These are phyloP conservation scores for Globisporangium paddicum DNA, from an alignment of 352 stramenopile genomes.

Conservation along the genomic window DNA sequence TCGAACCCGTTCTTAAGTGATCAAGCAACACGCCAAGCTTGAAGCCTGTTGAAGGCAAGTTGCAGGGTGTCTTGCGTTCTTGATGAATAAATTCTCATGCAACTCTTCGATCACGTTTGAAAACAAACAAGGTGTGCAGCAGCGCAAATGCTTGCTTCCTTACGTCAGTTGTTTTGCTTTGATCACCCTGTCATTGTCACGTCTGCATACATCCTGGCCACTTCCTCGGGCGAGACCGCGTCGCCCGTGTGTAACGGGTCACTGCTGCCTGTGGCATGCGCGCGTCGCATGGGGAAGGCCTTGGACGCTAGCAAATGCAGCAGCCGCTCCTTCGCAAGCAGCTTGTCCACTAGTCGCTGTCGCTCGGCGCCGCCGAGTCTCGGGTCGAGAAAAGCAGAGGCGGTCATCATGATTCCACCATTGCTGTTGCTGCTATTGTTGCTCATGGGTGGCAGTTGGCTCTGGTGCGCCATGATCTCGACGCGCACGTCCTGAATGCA, in stretches of 20 bases:
- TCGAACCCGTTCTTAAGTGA: neutral
- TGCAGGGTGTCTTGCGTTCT: neutral
- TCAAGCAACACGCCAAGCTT: neutral
- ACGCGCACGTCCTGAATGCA: slow-evolving; percentile 80
- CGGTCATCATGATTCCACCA: neutral
- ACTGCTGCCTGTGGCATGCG: slow-evolving; percentile 18
- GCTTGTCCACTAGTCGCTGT: slow-evolving; percentile 68
- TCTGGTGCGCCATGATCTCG: slow-evolving; percentile 37
- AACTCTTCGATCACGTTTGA: too few relatives aligned
- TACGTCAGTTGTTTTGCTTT: too few relatives aligned
- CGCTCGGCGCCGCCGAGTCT: slow-evolving; percentile 35
- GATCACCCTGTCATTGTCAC: slow-evolving; percentile 18
- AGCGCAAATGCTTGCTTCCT: neutral
- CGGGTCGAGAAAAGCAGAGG: slow-evolving; percentile 9
- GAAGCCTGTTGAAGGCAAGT: neutral
- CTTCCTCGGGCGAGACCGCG: slow-evolving; percentile 38
- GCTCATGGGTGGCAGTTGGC: slow-evolving; percentile 18
- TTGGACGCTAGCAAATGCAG: slow-evolving; percentile 75
- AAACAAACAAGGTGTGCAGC: neutral
- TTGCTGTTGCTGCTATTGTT: slow-evolving; percentile 7
- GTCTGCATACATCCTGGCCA: slow-evolving; percentile 38
- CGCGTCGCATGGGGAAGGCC: slow-evolving; percentile 42
- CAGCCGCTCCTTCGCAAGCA: slow-evolving; percentile 81
- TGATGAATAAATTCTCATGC: too few relatives aligned
- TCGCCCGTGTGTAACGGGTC: slow-evolving; percentile 42